Evolutionary conservation across 2,329 filamentous ascomycete genomes (phyloP).

Genomic region (Sclerotinia borealis): DNA sequence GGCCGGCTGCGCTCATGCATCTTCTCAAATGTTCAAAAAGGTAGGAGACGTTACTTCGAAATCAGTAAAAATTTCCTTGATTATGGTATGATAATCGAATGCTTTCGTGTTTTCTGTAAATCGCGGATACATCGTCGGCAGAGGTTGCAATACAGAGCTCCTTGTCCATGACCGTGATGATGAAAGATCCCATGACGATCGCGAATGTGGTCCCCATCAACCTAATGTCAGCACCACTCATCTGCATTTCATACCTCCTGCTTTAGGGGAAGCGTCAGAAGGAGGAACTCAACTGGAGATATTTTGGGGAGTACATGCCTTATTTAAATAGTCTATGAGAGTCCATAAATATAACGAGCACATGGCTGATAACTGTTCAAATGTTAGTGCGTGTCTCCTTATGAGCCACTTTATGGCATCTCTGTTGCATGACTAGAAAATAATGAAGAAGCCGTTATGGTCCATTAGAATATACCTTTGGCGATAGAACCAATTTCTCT

Average conservation of each 20-base stretch:
- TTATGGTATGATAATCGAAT: background rate
- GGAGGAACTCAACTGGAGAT: background rate
- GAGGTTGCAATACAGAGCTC: background rate
- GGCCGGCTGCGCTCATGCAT: background rate
- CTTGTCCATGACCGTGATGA: background rate
- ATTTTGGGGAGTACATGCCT: background rate
- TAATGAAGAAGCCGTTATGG: background rate
- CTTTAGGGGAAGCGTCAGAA: no score
- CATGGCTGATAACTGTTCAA: background rate
- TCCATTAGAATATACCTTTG: background rate
- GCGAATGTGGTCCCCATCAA: background rate
- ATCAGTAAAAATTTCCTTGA: background rate
- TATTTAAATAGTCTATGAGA: background rate
- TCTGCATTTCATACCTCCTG: background rate
- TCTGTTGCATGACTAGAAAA: background rate
- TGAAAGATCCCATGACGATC: background rate
- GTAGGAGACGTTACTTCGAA: background rate
- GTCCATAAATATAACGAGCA: background rate
- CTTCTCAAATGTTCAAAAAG: background rate
- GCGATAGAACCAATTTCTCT: background rate
- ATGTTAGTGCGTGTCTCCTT: background rate
- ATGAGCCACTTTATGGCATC: background rate
- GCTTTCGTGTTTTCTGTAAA: background rate
- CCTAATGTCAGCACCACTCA: background rate
- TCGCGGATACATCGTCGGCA: background rate